phyloP scores from a whole-genome alignment of 208 protist species.

The Acanthamoeba castellanii region DNA sequence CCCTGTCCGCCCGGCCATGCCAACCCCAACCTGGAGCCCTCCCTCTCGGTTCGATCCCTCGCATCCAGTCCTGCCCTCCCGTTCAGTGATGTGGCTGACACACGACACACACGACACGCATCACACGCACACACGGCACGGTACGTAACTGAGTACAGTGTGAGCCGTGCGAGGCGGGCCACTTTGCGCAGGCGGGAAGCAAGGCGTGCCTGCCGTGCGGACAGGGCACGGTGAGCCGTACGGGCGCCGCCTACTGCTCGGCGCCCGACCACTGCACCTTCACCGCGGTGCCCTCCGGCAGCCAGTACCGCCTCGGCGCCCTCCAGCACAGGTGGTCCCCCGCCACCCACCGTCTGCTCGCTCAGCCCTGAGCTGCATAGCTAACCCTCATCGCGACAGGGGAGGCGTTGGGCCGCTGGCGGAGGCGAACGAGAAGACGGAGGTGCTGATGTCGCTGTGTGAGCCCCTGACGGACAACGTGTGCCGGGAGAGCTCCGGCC shows the following conservation, averaged over 20 bases:
- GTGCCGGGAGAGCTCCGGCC: background rate
- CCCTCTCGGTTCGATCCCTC: background rate
- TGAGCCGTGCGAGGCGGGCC: background rate
- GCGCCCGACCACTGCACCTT: slow-evolving; percentile 33
- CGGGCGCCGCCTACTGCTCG: slow-evolving; percentile 36
- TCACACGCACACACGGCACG: background rate
- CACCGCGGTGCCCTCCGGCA: background rate
- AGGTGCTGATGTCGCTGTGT: slow-evolving; percentile 46
- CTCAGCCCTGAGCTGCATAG: background rate
- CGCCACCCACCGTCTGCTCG: background rate
- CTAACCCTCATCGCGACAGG: background rate
- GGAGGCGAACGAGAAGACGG: background rate
- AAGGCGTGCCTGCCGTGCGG: slow-evolving; percentile 18
- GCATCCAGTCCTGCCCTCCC: background rate
- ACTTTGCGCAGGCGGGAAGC: slow-evolving; percentile 4
- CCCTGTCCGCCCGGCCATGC: background rate
- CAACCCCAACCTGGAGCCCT: background rate
- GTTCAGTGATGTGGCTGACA: background rate
- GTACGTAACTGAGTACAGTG: background rate
- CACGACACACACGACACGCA: background rate
- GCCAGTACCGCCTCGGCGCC: background rate
- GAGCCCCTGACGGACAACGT: slow-evolving; percentile 49
- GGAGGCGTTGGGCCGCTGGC: background rate
- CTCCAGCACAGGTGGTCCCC: background rate
- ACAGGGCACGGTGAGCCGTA: slow-evolving; percentile 1